phyloP scores from a whole-genome alignment of 2,329 filamentous ascomycete genomes.

The Colletotrichum zoysiae region DNA sequence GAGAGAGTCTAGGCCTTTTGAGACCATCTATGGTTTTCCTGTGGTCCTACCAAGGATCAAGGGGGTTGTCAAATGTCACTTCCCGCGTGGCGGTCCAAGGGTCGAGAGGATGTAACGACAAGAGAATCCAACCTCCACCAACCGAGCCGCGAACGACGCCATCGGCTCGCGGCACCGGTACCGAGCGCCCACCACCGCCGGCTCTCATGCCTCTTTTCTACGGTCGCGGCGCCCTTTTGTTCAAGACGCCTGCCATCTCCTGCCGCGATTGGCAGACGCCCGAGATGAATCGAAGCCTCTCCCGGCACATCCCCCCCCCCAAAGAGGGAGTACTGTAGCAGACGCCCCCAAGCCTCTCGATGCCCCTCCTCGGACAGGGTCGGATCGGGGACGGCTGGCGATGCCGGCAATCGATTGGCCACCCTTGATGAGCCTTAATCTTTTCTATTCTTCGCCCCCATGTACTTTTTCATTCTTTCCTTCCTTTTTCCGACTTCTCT shows the following conservation, averaged over 20 bases:
- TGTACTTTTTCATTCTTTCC: not conserved
- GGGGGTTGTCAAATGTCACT: constrained; percentile 13
- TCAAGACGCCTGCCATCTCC: not conserved
- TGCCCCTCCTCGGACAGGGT: not conserved
- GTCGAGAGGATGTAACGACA: not conserved
- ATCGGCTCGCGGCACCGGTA: constrained; percentile 19
- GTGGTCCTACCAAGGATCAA: not conserved
- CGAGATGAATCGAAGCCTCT: constrained; percentile 31
- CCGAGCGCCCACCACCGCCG: constrained; percentile 5
- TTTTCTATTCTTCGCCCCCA: constrained; percentile 2
- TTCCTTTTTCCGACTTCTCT: not conserved
- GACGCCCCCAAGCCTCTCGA: not conserved
- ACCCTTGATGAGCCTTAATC: constrained; percentile 8
- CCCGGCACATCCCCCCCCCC: constrained; percentile 5
- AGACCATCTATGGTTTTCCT: not conserved
- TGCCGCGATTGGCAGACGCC: constrained; percentile 15
- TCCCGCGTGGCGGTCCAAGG: constrained; percentile 32
- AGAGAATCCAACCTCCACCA: constrained; percentile 16
- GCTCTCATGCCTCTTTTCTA: not conserved
- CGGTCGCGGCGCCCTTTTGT: not conserved
- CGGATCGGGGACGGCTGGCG: not conserved
- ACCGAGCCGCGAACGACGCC: constrained; percentile 14
- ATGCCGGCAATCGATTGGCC: not conserved
- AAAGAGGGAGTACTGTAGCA: not conserved
- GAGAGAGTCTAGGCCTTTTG: not conserved